Evolutionary conservation across 2,329 filamentous ascomycete species (phyloP), one percentile per base, ranked within the genome.

Genomic region (Pseudogymnoascus sp.): DNA sequence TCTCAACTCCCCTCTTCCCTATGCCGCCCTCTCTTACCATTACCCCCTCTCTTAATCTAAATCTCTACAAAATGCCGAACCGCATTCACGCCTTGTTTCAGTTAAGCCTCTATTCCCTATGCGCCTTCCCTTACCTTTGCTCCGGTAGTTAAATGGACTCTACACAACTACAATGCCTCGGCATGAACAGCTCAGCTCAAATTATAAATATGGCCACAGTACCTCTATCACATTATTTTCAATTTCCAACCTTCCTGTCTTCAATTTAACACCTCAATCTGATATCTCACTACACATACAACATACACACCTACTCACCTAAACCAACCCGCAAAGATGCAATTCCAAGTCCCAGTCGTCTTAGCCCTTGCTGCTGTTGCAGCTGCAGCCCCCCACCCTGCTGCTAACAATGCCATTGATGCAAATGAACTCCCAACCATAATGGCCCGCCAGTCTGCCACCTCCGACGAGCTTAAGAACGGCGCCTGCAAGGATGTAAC

Each of bases 401-500:
- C 47, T 54, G 47, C 25, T 2, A 54, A 54, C 4, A 32, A 58
- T 12, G 18, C 32, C 1, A 37, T 37, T 3, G 57, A 58, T 2
- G 47, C 6, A 18, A 32, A 58, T 12, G 57, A 32, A 2, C 32
- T 39, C 16, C 57, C 32, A 11, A n/a, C 18, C 1, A 37, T 58
- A 3, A 39, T 58, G 35, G 57, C 32, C 9, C 57, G 57, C 18
- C 32, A 37, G 18, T 35, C 57, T 25, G 18, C 32, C 32, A 58
- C 32, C 57, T 59, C 54, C 1, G 63, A 64, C 16, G 65, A 66
- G n/a, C 64, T 60, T 32, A 64, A 57, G 6, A 28, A 37, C 14
- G 57, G 62, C 28, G 65, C 62, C 7, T 79, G 77, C 69, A 72
- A 69, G 64, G 70, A 72, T 28, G 68, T 78, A 18, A 74, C 78